Evolutionary conservation across 2,329 filamentous ascomycete species (phyloP), one percentile per base, ranked within the genome.

Genomic region (Zymoseptoria ardabiliae): DNA sequence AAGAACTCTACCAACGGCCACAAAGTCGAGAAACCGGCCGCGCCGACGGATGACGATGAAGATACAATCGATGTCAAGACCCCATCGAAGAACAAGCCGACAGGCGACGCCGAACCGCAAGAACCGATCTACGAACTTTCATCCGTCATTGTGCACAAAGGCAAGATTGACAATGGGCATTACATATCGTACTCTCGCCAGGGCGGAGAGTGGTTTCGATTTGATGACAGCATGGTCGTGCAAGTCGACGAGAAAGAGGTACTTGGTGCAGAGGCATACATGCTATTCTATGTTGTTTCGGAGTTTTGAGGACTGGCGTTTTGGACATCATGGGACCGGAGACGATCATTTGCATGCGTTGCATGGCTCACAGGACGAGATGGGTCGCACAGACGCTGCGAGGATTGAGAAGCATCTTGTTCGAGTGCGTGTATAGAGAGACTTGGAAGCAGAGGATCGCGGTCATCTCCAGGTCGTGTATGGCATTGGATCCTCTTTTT

Each of bases 171-270:
- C 68, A 91, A 90, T 1, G 93, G 92, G 17, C 91, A 97, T 71
- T 97, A 96, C 70, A 86, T 92, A 58, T 90, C 88, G n/a, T 97
- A 95, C 73, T 91, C 89, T 61, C 81, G 90, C 53, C 88, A 93
- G 60, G 89, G 87, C 4, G 88, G 90, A 58, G 71, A 96, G 82
- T 97, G 93, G 93, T 96, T 96, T 73, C 85, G 90, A 58, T 97
- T 97, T 75, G 95, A 97, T 70, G 93, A 97, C 71, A 92, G 94
- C 72, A 91, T 91, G 72, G 93, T 97, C 22, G 90, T 92, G 62
- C 72, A 92, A 58, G 93, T 90, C 2, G 85, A 85, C 53, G 88
- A 94, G 71, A 89, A 88, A 4, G 90, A 97, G 61, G 93, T 97
- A 2, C 80, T 97, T 50, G 83, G 83, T 28, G 90, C 90, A 13